Evolutionary conservation across 768 basidiomycete species (phyloP).

Genomic region (Crassisporium funariophilum): DNA sequence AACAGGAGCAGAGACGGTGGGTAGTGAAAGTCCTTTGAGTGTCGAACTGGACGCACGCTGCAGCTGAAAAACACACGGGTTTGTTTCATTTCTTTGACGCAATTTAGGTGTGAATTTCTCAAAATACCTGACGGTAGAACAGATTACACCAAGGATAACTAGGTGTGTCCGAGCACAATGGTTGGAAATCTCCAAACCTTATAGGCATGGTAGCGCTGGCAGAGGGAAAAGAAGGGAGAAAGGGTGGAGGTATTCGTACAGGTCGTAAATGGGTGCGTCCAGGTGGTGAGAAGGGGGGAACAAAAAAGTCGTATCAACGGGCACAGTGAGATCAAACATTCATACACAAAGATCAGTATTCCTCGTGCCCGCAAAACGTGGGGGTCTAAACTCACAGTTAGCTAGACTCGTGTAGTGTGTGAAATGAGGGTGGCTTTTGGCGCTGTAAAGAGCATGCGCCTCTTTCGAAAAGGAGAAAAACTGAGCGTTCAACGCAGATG

Average conservation of each 20-base stretch:
- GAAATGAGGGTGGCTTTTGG: neutral
- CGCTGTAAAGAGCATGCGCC: neutral
- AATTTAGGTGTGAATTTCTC: neutral
- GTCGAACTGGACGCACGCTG: conserved; percentile 29
- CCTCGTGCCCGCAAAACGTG: neutral
- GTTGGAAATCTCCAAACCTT: conserved; percentile 72
- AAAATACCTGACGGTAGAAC: conserved; percentile 80
- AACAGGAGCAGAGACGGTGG: conserved; percentile 63
- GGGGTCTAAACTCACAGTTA: neutral
- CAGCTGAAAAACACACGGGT: too few species aligned
- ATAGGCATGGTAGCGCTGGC: conserved; percentile 35
- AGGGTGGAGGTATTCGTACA: neutral
- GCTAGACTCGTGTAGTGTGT: neutral
- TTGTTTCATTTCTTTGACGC: neutral
- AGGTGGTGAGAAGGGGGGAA: conserved; percentile 1
- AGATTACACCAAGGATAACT: conserved; percentile 94
- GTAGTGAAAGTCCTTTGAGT: conserved; percentile 44
- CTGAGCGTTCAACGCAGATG: neutral
- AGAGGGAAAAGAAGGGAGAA: neutral
- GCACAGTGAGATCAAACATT: conserved; percentile 19
- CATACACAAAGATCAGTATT: conserved; percentile 18
- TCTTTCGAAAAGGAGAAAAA: neutral
- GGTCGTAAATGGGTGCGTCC: neutral
- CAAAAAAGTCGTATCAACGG: conserved; percentile 12
- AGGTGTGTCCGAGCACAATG: conserved; percentile 67